Percentiles rank a stretch among this genome's conserved stretches.
These are phyloP conservation scores for Micromonas pusilla DNA, from an alignment of 139 green algal genomes.

Conservation along the genomic window DNA sequence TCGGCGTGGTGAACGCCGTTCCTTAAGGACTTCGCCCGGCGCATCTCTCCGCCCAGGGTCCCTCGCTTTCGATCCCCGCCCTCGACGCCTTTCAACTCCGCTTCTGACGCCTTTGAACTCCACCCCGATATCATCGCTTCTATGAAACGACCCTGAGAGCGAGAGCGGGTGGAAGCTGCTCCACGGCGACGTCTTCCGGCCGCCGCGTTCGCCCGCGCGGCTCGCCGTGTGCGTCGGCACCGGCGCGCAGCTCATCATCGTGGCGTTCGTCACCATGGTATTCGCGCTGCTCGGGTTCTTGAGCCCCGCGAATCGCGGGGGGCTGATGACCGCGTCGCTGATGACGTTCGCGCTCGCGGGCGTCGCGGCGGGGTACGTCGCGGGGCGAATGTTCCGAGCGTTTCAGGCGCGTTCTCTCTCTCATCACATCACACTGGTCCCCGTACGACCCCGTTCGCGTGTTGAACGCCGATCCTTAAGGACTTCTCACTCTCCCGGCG, in stretches of 20 bases:
- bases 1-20: too few species aligned
- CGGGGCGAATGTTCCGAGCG: slow-evolving; percentile 81
- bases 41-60: too few species aligned
- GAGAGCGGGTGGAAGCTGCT: slow-evolving; percentile 98
- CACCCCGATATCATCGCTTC: too few species aligned
- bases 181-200: slow-evolving; percentile 96
- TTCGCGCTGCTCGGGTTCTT: slow-evolving; percentile 97
- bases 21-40: too few species aligned
- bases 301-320: slow-evolving; percentile 93
- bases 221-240: slow-evolving; percentile 87
- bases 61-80: too few species aligned
- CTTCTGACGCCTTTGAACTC: too few species aligned
- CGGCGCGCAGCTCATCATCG: slow-evolving; percentile 87
- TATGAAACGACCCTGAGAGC: slow-evolving; percentile 54
- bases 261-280: slow-evolving; percentile 85
- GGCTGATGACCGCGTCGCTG: slow-evolving; percentile 91
- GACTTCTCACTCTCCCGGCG: too few species aligned
- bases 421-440: too few species aligned
- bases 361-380: slow-evolving; percentile 86
- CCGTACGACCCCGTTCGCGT: too few species aligned
- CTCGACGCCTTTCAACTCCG: too few species aligned
- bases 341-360: slow-evolving; percentile 98
- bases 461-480: too few species aligned
- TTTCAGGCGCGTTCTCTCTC: too few species aligned
- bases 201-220: slow-evolving; percentile 58